These are phyloP conservation scores for Oryza officinalis DNA, from an alignment of 176 grass and related monocot genomes.

Conservation along the genomic window DNA sequence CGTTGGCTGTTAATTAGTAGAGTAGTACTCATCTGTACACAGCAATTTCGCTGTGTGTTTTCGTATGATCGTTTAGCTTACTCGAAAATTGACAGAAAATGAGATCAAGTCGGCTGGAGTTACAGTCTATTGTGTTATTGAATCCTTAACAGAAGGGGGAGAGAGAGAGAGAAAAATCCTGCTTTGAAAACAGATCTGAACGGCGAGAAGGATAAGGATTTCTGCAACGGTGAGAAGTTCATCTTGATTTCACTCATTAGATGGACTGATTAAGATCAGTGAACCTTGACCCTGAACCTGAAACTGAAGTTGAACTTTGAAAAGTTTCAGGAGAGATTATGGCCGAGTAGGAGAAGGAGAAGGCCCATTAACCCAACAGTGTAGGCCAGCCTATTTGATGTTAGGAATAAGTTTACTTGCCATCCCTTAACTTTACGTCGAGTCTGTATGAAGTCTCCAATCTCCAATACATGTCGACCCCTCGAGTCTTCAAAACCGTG, in stretches of 20 bases:
- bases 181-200: background rate
- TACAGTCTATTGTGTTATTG: too few relatives aligned
- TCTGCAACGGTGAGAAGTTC: background rate
- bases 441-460: too few relatives aligned
- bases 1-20: background rate
- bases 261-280: background rate
- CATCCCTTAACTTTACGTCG: too few relatives aligned
- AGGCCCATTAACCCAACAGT: too few relatives aligned
- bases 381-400: too few relatives aligned
- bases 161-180: background rate
- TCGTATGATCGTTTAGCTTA: background rate
- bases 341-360: too few relatives aligned
- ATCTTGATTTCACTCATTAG: background rate
- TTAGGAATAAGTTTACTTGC: too few relatives aligned
- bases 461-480: too few relatives aligned
- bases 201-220: background rate
- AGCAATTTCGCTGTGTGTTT: background rate
- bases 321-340: too few relatives aligned
- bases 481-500: too few relatives aligned
- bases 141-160: background rate
- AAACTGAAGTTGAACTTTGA: background rate
- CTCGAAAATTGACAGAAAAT: background rate
- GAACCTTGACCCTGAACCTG: background rate
- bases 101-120: too few relatives aligned
- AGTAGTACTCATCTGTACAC: background rate